Percentiles rank a stretch among this genome's conserved stretches.
Evolutionary conservation across 2,329 filamentous ascomycete genomes (phyloP).

Genomic region (Pestalotiopsis sp.): DNA sequence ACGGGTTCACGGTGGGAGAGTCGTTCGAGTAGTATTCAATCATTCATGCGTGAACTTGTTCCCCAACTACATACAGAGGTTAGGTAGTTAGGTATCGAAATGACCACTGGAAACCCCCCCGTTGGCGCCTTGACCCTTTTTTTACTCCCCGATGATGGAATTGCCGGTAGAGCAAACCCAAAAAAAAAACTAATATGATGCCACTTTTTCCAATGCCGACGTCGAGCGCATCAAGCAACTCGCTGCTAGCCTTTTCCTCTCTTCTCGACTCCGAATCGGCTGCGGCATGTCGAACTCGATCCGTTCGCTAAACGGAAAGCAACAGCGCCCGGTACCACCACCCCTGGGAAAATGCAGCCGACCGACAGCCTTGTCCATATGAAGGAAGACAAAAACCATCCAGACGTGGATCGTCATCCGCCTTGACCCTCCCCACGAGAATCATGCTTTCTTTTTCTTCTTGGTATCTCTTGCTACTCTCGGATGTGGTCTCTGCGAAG

Average conservation of each 20-base stretch:
- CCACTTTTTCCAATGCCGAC: not conserved
- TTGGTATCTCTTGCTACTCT: conserved; percentile 20
- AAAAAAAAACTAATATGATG: not conserved
- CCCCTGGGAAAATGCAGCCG: conserved; percentile 24
- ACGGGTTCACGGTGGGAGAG: not conserved
- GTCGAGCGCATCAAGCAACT: not conserved
- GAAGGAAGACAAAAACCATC: conserved; percentile 16
- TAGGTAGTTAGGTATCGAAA: not conserved
- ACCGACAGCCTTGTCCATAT: conserved; percentile 31
- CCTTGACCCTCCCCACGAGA: not conserved
- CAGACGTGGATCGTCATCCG: conserved; percentile 19
- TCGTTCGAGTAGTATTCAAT: not conserved
- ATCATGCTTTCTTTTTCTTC: not conserved
- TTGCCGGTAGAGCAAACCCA: not conserved
- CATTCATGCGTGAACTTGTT: not conserved
- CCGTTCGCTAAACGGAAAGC: not conserved
- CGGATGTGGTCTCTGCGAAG: conserved; percentile 20
- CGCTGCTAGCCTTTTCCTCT: not conserved
- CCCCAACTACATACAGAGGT: not conserved
- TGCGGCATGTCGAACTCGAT: not conserved
- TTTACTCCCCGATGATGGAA: not conserved
- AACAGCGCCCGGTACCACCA: conserved; percentile 1
- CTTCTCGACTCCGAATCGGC: not conserved
- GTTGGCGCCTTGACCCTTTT: not conserved
- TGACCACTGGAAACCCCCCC: not conserved